phyloP scores from a whole-genome alignment of 2,329 filamentous ascomycete genomes.

The Colletotrichum abscissum region DNA sequence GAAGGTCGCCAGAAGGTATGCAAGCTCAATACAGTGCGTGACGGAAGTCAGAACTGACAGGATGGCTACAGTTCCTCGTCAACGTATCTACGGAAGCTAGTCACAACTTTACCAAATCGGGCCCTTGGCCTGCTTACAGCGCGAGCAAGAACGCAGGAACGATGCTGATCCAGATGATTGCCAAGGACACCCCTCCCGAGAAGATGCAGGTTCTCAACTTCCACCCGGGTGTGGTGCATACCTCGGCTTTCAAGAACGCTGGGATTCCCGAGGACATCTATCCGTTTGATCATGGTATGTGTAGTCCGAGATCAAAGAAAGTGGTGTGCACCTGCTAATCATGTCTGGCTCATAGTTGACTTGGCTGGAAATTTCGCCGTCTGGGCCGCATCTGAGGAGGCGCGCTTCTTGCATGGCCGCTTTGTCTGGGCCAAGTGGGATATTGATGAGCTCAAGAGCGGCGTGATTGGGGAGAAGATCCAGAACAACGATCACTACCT shows the following conservation, averaged over 20 bases:
- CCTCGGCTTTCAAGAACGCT: conserved; percentile 39
- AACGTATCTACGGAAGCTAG: conserved; percentile 44
- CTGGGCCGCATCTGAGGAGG: conserved; percentile 52
- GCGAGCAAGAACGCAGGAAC: conserved; percentile 52
- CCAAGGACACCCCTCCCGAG: conserved; percentile 45
- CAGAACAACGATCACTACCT: conserved; percentile 36
- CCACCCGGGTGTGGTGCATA: conserved; percentile 52
- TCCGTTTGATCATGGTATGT: conserved; percentile 43
- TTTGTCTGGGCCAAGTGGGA: conserved; percentile 56
- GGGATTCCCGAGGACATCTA: conserved; percentile 40
- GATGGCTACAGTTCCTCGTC: conserved; percentile 42
- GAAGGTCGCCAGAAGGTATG: conserved; percentile 37
- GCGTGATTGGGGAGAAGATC: conserved; percentile 29
- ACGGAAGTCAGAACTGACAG: neutral
- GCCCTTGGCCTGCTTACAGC: conserved; percentile 44
- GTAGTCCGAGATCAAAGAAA: neutral
- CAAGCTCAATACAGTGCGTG: neutral
- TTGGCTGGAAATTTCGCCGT: conserved; percentile 44
- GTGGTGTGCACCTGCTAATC: neutral
- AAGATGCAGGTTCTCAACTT: conserved; percentile 52
- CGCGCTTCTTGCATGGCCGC: conserved; percentile 51
- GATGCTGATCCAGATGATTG: conserved; percentile 50
- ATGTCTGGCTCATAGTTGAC: neutral
- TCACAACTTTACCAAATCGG: conserved; percentile 41
- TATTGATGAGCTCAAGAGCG: conserved; percentile 48